Percentiles rank a stretch among this genome's conserved stretches.
phyloP scores from a whole-genome alignment of 2,329 filamentous ascomycete genomes.

The Fusarium xylarioides region DNA sequence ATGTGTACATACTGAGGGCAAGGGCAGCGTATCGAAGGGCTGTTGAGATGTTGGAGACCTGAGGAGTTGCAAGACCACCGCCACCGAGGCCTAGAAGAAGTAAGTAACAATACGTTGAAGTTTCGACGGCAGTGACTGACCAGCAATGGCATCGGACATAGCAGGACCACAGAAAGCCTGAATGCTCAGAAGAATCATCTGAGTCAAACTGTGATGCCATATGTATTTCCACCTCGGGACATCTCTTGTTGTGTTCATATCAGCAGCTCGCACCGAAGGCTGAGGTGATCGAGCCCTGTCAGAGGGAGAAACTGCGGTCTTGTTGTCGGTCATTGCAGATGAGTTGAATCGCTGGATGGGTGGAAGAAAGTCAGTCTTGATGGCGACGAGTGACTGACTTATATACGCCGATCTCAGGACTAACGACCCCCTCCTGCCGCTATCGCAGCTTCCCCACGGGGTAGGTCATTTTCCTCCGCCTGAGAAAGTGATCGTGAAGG shows the following conservation, averaged over 20 bases:
- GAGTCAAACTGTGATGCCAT: constrained; percentile 7
- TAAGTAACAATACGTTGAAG: neutral
- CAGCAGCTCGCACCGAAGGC: neutral
- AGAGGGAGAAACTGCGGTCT: neutral
- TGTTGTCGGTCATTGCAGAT: neutral
- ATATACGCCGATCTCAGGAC: neutral
- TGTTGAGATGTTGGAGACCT: constrained; percentile 4
- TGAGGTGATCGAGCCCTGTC: neutral
- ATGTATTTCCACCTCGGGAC: constrained; percentile 5
- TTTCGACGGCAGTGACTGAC: neutral
- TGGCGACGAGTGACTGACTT: neutral
- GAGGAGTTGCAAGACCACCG: constrained; percentile 10
- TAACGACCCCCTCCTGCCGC: neutral
- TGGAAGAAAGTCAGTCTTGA: too few species aligned
- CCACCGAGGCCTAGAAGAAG: neutral
- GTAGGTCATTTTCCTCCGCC: neutral
- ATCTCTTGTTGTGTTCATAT: neutral
- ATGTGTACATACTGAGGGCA: neutral
- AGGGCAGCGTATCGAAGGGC: constrained; percentile 4
- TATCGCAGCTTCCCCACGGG: constrained; percentile 1
- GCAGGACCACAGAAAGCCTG: constrained; percentile 16
- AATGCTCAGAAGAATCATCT: constrained; percentile 15
- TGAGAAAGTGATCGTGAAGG: neutral
- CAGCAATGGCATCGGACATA: constrained; percentile 13
- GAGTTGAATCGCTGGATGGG: too few species aligned